Evolutionary conservation across 257 asterid genomes (phyloP), one percentile per base, ranked within the genome.

Genomic region (Fraxinus americana): DNA sequence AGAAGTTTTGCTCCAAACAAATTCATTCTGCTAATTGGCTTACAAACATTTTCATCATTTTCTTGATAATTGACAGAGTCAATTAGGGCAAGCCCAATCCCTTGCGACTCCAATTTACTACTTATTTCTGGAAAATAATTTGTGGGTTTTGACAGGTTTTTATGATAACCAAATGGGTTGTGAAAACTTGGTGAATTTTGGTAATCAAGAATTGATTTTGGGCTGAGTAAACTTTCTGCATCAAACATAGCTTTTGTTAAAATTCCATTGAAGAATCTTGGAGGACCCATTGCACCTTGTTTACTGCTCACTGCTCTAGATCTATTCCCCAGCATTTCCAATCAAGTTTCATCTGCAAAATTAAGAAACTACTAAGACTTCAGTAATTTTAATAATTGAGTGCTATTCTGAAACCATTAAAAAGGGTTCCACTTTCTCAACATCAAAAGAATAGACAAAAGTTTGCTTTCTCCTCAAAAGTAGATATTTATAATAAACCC

Each of bases 11-110:
- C 86, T 74, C 96, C 96, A 83, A 89, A 75, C 67, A 89, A 13
- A 69, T 83, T 86, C 92, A 88, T 86, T 48, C 92, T 87, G 73
- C 83, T 89, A 17, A 83, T 67, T 25, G 90, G 83, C 80, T 83
- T 86, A 17, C 87, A 72, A 48, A 85, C 43, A 41, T 73, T 72
- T 14, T 66, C 54, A 27, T 39, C 65, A 19, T 19, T 54, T n/a
- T 54, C 27, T 7, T 7, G 83, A 41, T 73, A 78, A 35, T 59
- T 77, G 38, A 91, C 73, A 23, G 96, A 88, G 77, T 92, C 95
- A 65, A 91, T 82, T 1, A 93, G 67, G 25, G 98, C 99, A 21
- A 95, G 91, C 19, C 98, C 97, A 78, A 88, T 86, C 7, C 92
- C 92, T 30, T 84, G 85, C 41, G 84, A 76, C 17, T 85, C 90